phyloP scores from a whole-genome alignment of 2,329 filamentous ascomycete genomes.

The Chaetomium sp. region DNA sequence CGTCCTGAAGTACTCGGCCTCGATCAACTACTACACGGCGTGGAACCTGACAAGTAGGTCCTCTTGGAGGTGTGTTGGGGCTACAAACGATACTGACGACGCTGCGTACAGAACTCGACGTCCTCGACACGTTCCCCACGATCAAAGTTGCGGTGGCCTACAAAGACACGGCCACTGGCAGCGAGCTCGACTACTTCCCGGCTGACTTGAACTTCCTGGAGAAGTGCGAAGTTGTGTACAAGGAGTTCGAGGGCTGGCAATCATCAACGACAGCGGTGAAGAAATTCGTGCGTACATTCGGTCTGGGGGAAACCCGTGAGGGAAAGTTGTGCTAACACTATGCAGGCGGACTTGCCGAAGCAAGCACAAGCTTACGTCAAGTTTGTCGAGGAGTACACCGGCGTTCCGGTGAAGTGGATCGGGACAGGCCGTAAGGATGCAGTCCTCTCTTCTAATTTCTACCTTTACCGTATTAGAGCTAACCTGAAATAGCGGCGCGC shows the following conservation, averaged over 20 bases:
- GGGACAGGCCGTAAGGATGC: slow-evolving; percentile 22
- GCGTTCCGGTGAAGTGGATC: slow-evolving; percentile 35
- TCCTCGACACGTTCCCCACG: slow-evolving; percentile 66
- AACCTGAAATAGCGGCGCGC: slow-evolving; percentile 12
- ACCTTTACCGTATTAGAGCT: background rate
- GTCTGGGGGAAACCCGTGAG: background rate
- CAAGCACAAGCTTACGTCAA: slow-evolving; percentile 60
- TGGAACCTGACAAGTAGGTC: slow-evolving; percentile 47
- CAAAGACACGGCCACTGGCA: slow-evolving; percentile 38
- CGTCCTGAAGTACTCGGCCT: slow-evolving; percentile 56
- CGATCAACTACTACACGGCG: slow-evolving; percentile 61
- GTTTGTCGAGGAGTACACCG: slow-evolving; percentile 58
- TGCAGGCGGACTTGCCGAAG: slow-evolving; percentile 49
- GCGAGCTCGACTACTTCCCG: slow-evolving; percentile 56
- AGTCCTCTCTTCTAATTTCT: background rate
- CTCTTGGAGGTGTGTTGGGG: too few relatives aligned
- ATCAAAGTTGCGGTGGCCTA: slow-evolving; percentile 73
- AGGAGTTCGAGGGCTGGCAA: slow-evolving; percentile 65
- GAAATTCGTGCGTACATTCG: slow-evolving; percentile 37
- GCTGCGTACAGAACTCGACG: slow-evolving; percentile 46
- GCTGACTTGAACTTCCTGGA: slow-evolving; percentile 54
- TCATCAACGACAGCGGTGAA: slow-evolving; percentile 53
- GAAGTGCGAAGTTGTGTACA: slow-evolving; percentile 58
- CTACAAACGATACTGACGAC: background rate
- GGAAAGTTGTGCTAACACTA: slow-evolving; percentile 7